phyloP scores from a whole-genome alignment of 768 basidiomycete species.

The Tulasnella sp. region DNA sequence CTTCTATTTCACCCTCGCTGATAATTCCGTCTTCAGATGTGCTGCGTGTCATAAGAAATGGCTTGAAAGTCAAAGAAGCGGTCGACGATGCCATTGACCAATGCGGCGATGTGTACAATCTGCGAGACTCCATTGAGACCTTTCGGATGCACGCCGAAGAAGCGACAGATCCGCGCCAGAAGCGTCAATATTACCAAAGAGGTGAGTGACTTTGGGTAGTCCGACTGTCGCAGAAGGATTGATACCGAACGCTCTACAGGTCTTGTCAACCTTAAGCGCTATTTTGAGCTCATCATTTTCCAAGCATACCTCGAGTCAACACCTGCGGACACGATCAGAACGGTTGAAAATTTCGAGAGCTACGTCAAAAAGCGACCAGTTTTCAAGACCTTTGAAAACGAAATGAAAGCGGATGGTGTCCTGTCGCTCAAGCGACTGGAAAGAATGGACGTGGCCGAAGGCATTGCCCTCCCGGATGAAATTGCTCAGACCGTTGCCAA shows the following conservation, averaged over 20 bases:
- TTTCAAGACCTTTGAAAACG: conserved; percentile 91
- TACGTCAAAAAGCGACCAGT: conserved; percentile 87
- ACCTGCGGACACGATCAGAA: conserved; percentile 64
- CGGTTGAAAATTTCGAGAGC: conserved; percentile 64
- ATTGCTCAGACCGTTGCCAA: conserved; percentile 76
- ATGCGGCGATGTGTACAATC: conserved; percentile 70
- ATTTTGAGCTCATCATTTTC: conserved; percentile 79
- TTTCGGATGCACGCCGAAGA: conserved; percentile 67
- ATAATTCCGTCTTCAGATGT: conserved; percentile 39
- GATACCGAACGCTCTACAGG: conserved; percentile 32
- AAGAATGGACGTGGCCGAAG: conserved; percentile 51
- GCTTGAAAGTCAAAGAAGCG: conserved; percentile 68
- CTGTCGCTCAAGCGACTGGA: conserved; percentile 74
- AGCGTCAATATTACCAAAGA: conserved; percentile 53
- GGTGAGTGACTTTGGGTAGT: conserved; percentile 32
- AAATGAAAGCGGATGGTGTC: conserved; percentile 65
- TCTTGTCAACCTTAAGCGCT: conserved; percentile 68
- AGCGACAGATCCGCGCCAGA: conserved; percentile 57
- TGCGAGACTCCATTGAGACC: conserved; percentile 83
- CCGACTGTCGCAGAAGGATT: not conserved
- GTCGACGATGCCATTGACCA: conserved; percentile 86
- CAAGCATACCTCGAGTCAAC: conserved; percentile 80
- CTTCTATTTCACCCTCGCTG: not conserved
- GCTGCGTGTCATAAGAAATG: conserved; percentile 76
- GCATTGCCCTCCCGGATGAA: conserved; percentile 80